Evolutionary conservation across 805 yeast genomes (phyloP), one percentile per base, ranked within the genome.

Genomic region (Candida bentonensis): DNA sequence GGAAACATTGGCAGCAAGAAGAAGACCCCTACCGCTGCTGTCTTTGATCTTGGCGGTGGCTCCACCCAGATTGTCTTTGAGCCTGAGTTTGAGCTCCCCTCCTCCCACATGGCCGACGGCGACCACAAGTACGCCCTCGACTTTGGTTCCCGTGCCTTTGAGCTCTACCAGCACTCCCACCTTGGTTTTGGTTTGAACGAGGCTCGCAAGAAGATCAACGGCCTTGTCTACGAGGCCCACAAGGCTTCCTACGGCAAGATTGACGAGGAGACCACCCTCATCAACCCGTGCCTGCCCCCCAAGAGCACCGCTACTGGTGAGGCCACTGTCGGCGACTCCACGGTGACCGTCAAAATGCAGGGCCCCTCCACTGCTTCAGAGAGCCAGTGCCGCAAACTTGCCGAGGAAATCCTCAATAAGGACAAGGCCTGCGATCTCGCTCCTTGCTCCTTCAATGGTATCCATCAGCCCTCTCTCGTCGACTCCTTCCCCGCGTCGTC

Each of bases 41-140:
- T 92, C 9, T 92, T 92, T 58, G 99, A 92, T 63, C 74, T 92
- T 48, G 99, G 98, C 54, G 98, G 98, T 57, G 97, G 97, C 3
- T 86, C 96, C 4, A 92, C 99, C 13, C 98, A 94, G 67, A 87
- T 92, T 66, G 99, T 92, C 4, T 92, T 92, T 62, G 97, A 92
- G 69, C 99, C 99, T 21, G 72, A 73, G n/a, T 78, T 78, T 58
- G 53, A 57, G 23, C 54, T 53, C 23, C 51, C 57, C 11, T 52
- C 49, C 25, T 57, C 61, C 25, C 39, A 68, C 51, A 74, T 89
- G 82, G 65, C 73, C 41, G 87, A 79, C 11, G 95, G 96, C 47
- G 96, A 88, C 58, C 94, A 86, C 66, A 83, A 84, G 63, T 87
- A 79, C 60, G 74, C 74, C 49, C 71, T 87, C 53, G 62, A 70